A percentile compares a stretch with the other conserved stretches of the same genome.
Evolutionary conservation across 208 protist genomes (phyloP).

Genomic region (Leishmania martiniquensis): DNA sequence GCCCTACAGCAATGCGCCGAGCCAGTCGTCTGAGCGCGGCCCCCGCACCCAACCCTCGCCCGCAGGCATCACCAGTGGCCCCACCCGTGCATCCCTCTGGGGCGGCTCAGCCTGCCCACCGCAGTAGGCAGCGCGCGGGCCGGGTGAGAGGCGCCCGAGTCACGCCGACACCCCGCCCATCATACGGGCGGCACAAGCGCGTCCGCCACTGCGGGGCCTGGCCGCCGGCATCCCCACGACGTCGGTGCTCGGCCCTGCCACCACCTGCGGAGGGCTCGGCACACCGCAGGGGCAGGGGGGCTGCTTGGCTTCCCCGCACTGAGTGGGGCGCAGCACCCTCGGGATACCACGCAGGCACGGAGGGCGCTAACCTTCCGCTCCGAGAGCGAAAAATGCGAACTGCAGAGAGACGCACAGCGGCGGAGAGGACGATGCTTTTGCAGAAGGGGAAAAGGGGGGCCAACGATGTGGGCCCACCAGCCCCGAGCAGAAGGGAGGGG

Average conservation of each 20-base stretch:
- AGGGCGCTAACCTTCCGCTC: no score
- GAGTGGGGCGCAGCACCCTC: neutral
- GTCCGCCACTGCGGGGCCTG: neutral
- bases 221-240: neutral
- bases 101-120: neutral
- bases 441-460: neutral
- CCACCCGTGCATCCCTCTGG: neutral
- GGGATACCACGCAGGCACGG: neutral
- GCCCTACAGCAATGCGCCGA: neutral
- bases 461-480: neutral
- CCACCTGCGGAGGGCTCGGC: neutral
- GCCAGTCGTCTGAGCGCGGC: neutral
- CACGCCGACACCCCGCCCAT: neutral
- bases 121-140: neutral
- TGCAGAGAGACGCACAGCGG: neutral
- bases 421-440: neutral
- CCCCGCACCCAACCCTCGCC: no score
- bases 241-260: neutral
- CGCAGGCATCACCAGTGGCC: neutral
- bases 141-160: neutral
- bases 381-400: neutral
- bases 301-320: neutral
- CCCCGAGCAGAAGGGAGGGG: neutral
- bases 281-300: neutral
- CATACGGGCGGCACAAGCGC: neutral